phyloP scores from a whole-genome alignment of 495 filamentous ascomycete species.

The Tuber brumale region DNA sequence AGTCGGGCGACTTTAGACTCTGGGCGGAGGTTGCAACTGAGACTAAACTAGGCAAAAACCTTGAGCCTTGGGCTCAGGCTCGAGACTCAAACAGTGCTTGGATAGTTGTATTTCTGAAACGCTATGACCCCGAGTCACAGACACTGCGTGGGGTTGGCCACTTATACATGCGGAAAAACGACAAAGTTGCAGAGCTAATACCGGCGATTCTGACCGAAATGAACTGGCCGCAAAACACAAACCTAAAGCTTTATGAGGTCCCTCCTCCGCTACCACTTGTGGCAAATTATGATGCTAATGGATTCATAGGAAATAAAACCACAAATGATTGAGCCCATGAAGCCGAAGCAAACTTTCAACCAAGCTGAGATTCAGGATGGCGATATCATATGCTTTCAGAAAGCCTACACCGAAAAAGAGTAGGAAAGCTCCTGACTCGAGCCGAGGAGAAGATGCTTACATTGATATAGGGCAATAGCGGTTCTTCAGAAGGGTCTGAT shows the following conservation, averaged over 20 bases:
- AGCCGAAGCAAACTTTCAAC: conserved; percentile 77
- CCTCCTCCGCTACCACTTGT: conserved; percentile 8
- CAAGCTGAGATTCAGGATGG: conserved; percentile 94
- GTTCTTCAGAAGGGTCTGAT: conserved; percentile 43
- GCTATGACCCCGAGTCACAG: conserved; percentile 74
- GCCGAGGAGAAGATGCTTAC: conserved; percentile 14
- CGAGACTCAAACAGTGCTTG: conserved; percentile 47
- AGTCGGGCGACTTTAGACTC: conserved; percentile 67
- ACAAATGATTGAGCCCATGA: conserved; percentile 91
- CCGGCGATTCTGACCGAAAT: conserved; percentile 73
- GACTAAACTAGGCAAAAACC: conserved; percentile 36
- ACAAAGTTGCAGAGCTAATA: conserved; percentile 80
- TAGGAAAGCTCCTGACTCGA: conserved; percentile 31
- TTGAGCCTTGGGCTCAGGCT: conserved; percentile 29
- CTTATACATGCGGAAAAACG: conserved; percentile 76
- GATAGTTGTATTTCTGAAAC: conserved; percentile 85
- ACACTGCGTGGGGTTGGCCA: conserved; percentile 67
- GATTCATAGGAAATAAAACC: conserved; percentile 76
- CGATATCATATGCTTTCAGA: conserved; percentile 93
- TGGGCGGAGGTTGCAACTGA: conserved; percentile 74
- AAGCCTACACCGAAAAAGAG: conserved; percentile 57
- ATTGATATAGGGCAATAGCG: conserved; percentile 12
- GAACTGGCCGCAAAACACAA: conserved; percentile 62
- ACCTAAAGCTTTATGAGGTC: conserved; percentile 65
- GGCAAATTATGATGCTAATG: conserved; percentile 26